Percentiles rank a stretch among this genome's conserved stretches.
Conservation (phyloP, 2,329 filamentous ascomycete species). For the Stromatinia cepivora region DNA sequence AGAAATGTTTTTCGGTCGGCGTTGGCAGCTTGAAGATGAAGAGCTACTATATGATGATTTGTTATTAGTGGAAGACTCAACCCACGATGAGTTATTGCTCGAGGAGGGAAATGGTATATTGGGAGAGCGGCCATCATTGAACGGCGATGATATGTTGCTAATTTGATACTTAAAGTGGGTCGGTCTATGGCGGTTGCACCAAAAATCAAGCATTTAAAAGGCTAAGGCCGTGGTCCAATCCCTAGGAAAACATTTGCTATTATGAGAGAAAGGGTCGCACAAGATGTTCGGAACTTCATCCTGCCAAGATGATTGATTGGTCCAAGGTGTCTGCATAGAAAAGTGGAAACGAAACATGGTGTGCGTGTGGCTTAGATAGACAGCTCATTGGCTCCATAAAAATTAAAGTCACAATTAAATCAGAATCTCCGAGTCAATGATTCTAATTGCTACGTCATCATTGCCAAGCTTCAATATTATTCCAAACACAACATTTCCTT, state of each 20-base stretch:
- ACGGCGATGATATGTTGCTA: conserved; percentile 11
- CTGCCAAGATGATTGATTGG: neutral
- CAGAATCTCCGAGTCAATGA: neutral
- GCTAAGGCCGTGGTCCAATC: neutral
- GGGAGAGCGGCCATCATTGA: neutral
- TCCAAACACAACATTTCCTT: neutral
- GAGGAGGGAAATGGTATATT: neutral
- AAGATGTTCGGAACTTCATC: neutral
- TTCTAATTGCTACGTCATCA: conserved; percentile 13
- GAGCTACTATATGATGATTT: conserved; percentile 19
- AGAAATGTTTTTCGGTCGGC: conserved; percentile 31
- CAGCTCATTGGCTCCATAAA: conserved; percentile 22
- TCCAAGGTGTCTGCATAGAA: neutral
- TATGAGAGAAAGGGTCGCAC: neutral
- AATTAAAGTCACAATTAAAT: neutral
- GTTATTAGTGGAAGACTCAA: conserved; percentile 12
- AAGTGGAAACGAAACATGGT: neutral
- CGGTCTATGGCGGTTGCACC: neutral
- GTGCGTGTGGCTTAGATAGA: neutral
- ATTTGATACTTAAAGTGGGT: neutral
- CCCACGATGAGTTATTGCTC: conserved; percentile 1
- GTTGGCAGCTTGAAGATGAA: conserved; percentile 9
- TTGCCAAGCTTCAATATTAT: conserved; percentile 11
- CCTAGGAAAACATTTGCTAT: neutral
- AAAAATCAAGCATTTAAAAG: neutral